phyloP scores from a whole-genome alignment of 306 rosid genomes.

The Sphenostylis stenocarpa region DNA sequence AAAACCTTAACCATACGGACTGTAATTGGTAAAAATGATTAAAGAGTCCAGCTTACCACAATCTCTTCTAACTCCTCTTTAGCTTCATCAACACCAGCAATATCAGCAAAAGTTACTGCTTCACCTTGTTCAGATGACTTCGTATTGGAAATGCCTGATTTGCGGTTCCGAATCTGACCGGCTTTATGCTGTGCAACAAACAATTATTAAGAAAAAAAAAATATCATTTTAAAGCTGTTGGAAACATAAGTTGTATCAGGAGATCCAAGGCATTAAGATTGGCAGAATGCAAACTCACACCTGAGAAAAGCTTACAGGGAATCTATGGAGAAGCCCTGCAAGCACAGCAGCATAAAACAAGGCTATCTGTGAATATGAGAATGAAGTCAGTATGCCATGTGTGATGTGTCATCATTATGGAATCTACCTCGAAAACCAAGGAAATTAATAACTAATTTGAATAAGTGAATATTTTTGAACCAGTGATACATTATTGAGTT shows the following conservation, averaged over 20 bases:
- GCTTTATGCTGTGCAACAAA: slow-evolving; percentile 60
- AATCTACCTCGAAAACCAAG: background rate
- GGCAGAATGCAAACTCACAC: slow-evolving; percentile 42
- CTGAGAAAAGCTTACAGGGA: slow-evolving; percentile 85
- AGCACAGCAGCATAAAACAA: slow-evolving; percentile 81
- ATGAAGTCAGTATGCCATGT: slow-evolving; percentile 35
- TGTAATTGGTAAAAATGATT: slow-evolving; percentile 18
- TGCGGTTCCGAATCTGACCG: slow-evolving; percentile 84
- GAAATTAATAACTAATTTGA: background rate
- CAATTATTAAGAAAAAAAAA: slow-evolving; percentile 40
- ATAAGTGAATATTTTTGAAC: slow-evolving; percentile 18
- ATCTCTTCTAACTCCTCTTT: slow-evolving; percentile 98
- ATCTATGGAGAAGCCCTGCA: slow-evolving; percentile 79
- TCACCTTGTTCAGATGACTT: slow-evolving; percentile 82
- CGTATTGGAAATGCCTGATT: slow-evolving; percentile 66
- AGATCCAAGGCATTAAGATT: background rate
- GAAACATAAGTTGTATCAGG: slow-evolving; percentile 18
- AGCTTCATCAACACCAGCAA: slow-evolving; percentile 98
- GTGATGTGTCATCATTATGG: slow-evolving; percentile 8
- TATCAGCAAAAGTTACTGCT: slow-evolving; percentile 81
- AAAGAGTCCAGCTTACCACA: slow-evolving; percentile 63
- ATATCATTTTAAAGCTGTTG: slow-evolving; percentile 21
- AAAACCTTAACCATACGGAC: slow-evolving; percentile 30
- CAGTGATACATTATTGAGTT: slow-evolving; percentile 3
- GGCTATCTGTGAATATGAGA: slow-evolving; percentile 62